Base-by-base conservation (phyloP, 2,329 filamentous ascomycete species). In the Talaromyces sp. region DNA sequence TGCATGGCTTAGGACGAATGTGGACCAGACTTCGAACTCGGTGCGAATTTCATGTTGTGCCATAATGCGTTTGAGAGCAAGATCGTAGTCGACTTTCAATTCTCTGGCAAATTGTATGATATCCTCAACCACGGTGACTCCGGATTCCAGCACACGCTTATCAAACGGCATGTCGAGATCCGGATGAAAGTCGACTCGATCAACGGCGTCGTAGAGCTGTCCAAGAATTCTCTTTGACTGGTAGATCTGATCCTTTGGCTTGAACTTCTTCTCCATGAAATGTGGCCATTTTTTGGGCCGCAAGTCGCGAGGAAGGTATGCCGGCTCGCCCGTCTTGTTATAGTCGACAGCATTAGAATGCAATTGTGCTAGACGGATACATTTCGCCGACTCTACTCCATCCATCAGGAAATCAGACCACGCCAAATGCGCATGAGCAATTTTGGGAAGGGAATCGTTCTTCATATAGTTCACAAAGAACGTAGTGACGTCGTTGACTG, bases 401-500 rank as follows among this genome's bases (percentile, higher is more conserved):
- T 81, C 71, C 0, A 76, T 69, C 3, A 83, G 77, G 8, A 68
- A 73, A 71, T 99, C 95, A 0, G 92, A 88, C 69, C 85, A 86
- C 1, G 88, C 93, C 18, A 96, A 79, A 75, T 99, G 95, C 0
- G 92, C 85, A 67, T 86, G 84, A 0, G 95, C 95, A 70, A 99
- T 96, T 2, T 83, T 81, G 0, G 87, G 86, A 1, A 99, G 83
- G 12, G 85, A 85, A 70, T 98, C 91, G 67, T 96, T 93, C 77
- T 96, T 95, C 85, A 98, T 93, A 69, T 96, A 96, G 2, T 85
- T 85, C 33, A 96, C 90, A 69, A 97, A 98, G 76, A 98, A 98
- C 0, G 87, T 83, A 31, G 86, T 88, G 52, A 98, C 84, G 64
- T 96, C 89, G 5, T 86, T 79, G 0, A 90, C 84, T 0, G 84